Conservation (phyloP, 805 yeast species). For the Danielozyma ontarioensis region DNA sequence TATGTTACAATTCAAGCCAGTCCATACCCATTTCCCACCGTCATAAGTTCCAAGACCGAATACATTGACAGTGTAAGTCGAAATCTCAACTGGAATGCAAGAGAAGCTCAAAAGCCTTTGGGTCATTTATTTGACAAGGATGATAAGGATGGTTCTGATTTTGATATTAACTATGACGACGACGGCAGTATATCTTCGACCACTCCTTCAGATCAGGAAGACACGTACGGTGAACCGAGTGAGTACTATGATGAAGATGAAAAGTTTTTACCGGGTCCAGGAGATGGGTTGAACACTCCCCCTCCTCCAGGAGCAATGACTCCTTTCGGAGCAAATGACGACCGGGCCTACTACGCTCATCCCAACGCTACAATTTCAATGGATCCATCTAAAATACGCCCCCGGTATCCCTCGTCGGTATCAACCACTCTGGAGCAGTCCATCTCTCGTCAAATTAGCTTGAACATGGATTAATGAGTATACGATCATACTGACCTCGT, state of each 20-base stretch:
- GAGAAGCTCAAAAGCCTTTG: constrained; percentile 85
- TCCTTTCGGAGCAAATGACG: constrained; percentile 21
- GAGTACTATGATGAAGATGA: constrained; percentile 19
- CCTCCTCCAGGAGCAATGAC: constrained; percentile 11
- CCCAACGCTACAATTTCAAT: constrained; percentile 35
- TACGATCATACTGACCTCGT: not conserved
- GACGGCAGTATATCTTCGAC: constrained; percentile 10
- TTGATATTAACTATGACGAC: constrained; percentile 33
- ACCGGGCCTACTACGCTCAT: constrained; percentile 38
- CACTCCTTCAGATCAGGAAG: constrained; percentile 11
- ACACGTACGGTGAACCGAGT: constrained; percentile 1
- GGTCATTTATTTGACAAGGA: constrained; percentile 36
- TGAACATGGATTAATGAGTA: not conserved
- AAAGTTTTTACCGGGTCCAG: constrained; percentile 23
- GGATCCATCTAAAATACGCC: constrained; percentile 2
- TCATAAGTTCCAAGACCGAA: constrained; percentile 66
- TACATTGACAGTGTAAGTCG: constrained; percentile 81
- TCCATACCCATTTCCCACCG: constrained; percentile 92
- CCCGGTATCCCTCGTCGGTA: not conserved
- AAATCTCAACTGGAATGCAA: constrained; percentile 87
- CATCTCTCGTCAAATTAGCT: not conserved
- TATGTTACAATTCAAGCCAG: constrained; percentile 82
- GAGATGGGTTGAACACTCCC: constrained; percentile 28
- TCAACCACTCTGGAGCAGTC: not conserved
- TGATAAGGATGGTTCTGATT: constrained; percentile 18